Conservation (phyloP, 2,329 filamentous ascomycete species). For the Rhytidhysteron rufulum region DNA sequence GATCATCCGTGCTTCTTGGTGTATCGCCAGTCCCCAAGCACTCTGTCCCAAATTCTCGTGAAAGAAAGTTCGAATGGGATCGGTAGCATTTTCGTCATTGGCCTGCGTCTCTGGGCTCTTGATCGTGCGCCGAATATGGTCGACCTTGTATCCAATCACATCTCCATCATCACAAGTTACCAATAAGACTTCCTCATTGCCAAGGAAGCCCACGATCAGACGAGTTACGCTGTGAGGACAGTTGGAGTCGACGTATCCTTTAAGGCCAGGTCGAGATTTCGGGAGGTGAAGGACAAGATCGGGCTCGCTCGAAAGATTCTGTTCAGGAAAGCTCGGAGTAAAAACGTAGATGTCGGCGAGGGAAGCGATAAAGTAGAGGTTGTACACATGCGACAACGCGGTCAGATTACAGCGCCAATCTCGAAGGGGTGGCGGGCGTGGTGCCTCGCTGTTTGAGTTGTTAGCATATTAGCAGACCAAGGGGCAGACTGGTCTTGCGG, state of each 20-base stretch:
- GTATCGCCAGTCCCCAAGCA: constrained; percentile 86
- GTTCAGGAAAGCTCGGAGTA: constrained; percentile 41
- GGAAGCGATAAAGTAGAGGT: constrained; percentile 49
- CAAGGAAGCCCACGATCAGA: constrained; percentile 41
- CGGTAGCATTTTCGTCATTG: constrained; percentile 2
- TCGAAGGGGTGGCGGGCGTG: constrained; percentile 18
- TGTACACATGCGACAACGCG: constrained; percentile 42
- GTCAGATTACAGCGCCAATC: constrained; percentile 44
- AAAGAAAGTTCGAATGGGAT: constrained; percentile 56
- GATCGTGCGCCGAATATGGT: constrained; percentile 23
- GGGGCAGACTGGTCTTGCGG: not conserved
- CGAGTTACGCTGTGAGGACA: constrained; percentile 44
- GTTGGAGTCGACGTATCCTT: constrained; percentile 31
- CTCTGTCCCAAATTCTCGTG: constrained; percentile 70
- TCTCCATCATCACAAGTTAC: constrained; percentile 57
- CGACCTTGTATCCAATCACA: constrained; percentile 40
- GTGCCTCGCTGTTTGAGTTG: not conserved
- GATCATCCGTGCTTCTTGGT: constrained; percentile 75
- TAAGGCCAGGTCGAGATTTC: constrained; percentile 22
- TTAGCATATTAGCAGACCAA: not conserved
- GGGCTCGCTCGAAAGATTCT: constrained; percentile 33
- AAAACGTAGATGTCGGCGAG: constrained; percentile 39
- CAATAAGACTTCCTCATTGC: constrained; percentile 47
- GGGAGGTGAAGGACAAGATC: constrained; percentile 38
- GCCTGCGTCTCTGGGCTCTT: constrained; percentile 6